Evolutionary conservation across 495 filamentous ascomycete species (phyloP), one percentile per base, ranked within the genome.

Genomic region (Rhizodiscina lignyota): DNA sequence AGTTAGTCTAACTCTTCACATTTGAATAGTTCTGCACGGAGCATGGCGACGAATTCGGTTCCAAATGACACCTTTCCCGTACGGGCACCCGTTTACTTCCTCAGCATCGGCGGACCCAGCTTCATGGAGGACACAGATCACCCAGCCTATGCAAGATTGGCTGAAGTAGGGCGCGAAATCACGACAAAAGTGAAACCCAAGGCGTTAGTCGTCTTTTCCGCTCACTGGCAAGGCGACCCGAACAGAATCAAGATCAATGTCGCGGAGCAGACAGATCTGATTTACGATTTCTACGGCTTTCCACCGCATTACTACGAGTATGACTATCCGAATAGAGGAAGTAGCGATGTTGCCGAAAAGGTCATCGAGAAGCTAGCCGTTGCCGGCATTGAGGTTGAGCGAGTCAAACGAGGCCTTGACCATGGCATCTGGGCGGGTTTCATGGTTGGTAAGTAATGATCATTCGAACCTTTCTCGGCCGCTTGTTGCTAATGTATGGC

Each of bases 271-370:
- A 77, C 68, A 1, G 73, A 79, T 41, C 51, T 91, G 47, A 82
- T 91, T 31, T 91, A 91, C 56, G 84, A 92, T 47, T 86, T 81
- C 64, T 80, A 84, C 49, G 77, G 75, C 19, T 91, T 89, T 54
- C 84, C 81, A 0, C 51, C 58, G 6, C 61, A 70, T 40, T 74
- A 62, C 47, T 75, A 75, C 50, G 51, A 70, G 36, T 70, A 74
- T 36, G 69, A 69, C 36, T 91, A 70, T 43, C 83, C 81, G 1
- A 71, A 77, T 42, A 66, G 60, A 13, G 83, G 80, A 13, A 74
- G 67, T 30, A 66, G 63, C 12, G 62, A 72, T 27, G 53, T 93
- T 4, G 78, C 82, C 5, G 53, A 70, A 12, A 67, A 61, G 33
- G 67, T 91, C 36, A 61, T 83, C n/a, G 48, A 55, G 20, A 51